Evolutionary conservation across 257 asterid genomes (phyloP).

Genomic region (Fraxinus pennsylvanica): DNA sequence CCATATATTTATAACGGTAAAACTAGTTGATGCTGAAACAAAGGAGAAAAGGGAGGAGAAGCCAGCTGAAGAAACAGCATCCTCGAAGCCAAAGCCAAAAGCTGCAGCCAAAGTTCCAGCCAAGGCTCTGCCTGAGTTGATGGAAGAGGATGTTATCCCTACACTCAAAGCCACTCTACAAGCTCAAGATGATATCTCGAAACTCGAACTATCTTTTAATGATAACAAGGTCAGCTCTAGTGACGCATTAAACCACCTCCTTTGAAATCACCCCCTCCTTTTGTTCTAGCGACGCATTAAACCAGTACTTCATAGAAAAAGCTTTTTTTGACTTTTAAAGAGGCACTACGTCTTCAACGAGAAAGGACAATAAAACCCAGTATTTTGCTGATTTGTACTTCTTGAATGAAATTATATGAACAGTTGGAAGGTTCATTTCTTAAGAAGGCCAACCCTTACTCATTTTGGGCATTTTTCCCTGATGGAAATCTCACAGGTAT

Average conservation of each 20-base stretch:
- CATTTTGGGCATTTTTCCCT: slow-evolving; percentile 92
- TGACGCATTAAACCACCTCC: neutral
- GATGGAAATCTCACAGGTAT: slow-evolving; percentile 69
- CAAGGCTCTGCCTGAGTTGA: slow-evolving; percentile 68
- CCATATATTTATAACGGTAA: slow-evolving; percentile 12
- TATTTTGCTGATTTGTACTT: slow-evolving; percentile 12
- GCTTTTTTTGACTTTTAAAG: no score
- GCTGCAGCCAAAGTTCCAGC: slow-evolving; percentile 68
- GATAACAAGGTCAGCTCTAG: slow-evolving; percentile 53
- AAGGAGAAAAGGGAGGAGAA: slow-evolving; percentile 53
- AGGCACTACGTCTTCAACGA: neutral
- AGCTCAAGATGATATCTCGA: slow-evolving; percentile 57
- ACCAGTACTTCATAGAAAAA: neutral
- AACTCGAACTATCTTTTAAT: slow-evolving; percentile 53
- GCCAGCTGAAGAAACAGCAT: slow-evolving; percentile 29
- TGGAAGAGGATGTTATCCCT: slow-evolving; percentile 87
- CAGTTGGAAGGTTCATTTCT: slow-evolving; percentile 84
- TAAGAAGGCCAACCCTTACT: slow-evolving; percentile 63
- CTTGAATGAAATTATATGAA: slow-evolving; percentile 10
- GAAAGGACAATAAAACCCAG: neutral
- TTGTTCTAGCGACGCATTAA: neutral
- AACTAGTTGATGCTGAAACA: slow-evolving; percentile 68
- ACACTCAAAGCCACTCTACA: slow-evolving; percentile 52
- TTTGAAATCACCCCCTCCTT: neutral
- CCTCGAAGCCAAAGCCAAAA: slow-evolving; percentile 36